Evolutionary conservation across 495 filamentous ascomycete species (phyloP).

Genomic region (Trichoderma erinaceum): DNA sequence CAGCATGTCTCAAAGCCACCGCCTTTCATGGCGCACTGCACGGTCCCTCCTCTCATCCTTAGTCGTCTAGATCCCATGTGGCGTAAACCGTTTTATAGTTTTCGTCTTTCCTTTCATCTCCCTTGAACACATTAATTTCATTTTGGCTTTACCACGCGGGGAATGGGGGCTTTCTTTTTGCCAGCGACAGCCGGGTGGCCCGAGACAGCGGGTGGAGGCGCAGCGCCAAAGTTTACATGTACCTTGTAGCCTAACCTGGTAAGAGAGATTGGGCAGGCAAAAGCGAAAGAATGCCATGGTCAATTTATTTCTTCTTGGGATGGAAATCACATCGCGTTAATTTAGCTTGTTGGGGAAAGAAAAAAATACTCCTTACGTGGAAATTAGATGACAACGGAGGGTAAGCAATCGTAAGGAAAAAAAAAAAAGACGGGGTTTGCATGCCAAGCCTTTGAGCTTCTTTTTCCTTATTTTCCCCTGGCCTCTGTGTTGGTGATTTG

Average conservation of each 20-base stretch:
- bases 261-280: too few relatives aligned
- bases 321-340: too few relatives aligned
- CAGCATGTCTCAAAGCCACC: too few relatives aligned
- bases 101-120: neutral
- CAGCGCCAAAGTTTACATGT: neutral
- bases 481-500: neutral
- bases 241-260: too few relatives aligned
- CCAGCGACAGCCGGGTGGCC: neutral
- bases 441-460: neutral
- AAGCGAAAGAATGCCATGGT: too few relatives aligned
- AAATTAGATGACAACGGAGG: neutral
- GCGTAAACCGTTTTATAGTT: neutral
- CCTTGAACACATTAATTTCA: too few relatives aligned
- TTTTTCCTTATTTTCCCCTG: neutral
- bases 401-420: too few relatives aligned
- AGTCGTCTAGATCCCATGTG: neutral
- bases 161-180: too few relatives aligned
- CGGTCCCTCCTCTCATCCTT: too few relatives aligned
- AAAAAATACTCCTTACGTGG: neutral
- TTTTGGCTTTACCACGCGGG: neutral
- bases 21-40: too few relatives aligned
- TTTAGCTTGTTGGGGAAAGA: neutral
- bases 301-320: neutral
- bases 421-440: neutral
- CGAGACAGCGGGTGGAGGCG: constrained; percentile 5